Conservation (phyloP, 768 basidiomycete species). For the Suillus cothurnatus region DNA sequence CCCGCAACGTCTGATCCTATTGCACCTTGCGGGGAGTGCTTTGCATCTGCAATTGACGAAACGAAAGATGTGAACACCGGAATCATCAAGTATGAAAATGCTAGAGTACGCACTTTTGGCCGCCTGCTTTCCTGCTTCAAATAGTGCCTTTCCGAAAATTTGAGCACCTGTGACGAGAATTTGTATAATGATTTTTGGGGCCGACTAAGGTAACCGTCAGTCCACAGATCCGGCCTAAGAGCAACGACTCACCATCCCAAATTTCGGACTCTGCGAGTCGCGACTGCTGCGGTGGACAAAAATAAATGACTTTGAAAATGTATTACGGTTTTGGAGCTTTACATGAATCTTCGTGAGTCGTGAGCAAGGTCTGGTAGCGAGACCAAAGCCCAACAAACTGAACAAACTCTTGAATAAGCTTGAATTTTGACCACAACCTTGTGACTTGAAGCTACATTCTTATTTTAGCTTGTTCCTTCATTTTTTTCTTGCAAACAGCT, state of each 20-base stretch:
- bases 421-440: too few species aligned
- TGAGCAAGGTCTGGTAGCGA: too few species aligned
- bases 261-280: too few species aligned
- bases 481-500: too few species aligned
- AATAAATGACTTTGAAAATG: too few species aligned
- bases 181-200: constrained; percentile 77
- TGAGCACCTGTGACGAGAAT: constrained; percentile 75
- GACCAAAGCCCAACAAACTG: too few species aligned
- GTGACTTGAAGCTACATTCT: too few species aligned
- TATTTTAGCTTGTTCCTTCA: too few species aligned
- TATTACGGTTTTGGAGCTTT: too few species aligned
- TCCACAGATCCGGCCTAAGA: background rate
- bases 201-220: constrained; percentile 51
- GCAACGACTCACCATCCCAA: constrained; percentile 2
- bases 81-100: constrained; percentile 5
- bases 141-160: constrained; percentile 90
- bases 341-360: too few species aligned
- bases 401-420: too few species aligned
- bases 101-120: constrained; percentile 74
- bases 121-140: constrained; percentile 89
- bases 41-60: constrained; percentile 65
- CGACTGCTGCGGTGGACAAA: too few species aligned
- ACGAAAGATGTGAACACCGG: background rate
- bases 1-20: constrained; percentile 73
- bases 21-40: constrained; percentile 71